These are phyloP conservation scores for Trametes polyzona DNA, from an alignment of 1,284 basidiomycete species.

Conservation along the genomic window DNA sequence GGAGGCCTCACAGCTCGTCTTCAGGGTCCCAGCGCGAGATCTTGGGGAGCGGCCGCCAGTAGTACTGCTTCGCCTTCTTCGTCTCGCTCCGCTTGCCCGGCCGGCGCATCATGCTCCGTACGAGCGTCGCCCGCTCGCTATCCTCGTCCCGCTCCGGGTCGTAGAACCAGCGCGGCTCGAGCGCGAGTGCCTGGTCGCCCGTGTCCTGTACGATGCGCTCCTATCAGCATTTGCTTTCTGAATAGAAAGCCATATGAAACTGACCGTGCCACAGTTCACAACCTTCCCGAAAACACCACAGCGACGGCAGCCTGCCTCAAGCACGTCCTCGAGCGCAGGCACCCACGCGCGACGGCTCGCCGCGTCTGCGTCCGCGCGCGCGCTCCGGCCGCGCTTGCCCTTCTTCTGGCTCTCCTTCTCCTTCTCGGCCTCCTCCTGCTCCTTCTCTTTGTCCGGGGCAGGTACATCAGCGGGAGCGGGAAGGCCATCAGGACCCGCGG, in stretches of 20 bases:
- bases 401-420: neutral
- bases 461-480: conserved; percentile 31
- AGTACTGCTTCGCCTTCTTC: conserved; percentile 83
- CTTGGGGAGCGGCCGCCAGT: conserved; percentile 60
- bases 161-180: conserved; percentile 79
- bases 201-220: conserved; percentile 44
- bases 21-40: conserved; percentile 39
- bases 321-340: conserved; percentile 49
- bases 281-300: conserved; percentile 74
- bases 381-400: neutral
- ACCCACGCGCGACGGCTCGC: conserved; percentile 47
- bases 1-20: conserved; percentile 32
- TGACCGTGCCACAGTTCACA: conserved; percentile 61
- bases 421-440: neutral
- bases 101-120: conserved; percentile 73
- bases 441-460: conserved; percentile 9
- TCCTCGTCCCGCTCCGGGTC: conserved; percentile 72
- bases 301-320: conserved; percentile 52
- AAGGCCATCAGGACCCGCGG: conserved; percentile 32
- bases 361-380: conserved; percentile 19
- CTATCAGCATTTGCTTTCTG: conserved; percentile 1
- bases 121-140: conserved; percentile 64
- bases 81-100: conserved; percentile 72
- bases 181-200: conserved; percentile 49
- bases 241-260: conserved; percentile 16